Base-by-base conservation (phyloP, 2,329 filamentous ascomycete species). In the Fusarium caatingaense region DNA sequence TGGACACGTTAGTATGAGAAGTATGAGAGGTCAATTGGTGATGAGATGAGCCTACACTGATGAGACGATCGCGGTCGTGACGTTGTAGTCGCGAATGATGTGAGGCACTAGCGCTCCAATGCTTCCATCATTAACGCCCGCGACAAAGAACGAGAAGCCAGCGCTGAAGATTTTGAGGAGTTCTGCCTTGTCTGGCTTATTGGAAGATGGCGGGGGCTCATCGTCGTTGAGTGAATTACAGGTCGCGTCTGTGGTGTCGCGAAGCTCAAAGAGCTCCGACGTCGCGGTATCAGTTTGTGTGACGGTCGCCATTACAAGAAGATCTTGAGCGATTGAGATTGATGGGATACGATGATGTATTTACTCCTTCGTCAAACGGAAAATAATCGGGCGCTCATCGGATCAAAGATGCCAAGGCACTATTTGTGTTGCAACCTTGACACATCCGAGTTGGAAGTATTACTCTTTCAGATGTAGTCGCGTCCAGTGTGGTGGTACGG, bases 61-160 rank as follows among this genome's bases (percentile, higher is more conserved):
- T 1, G 86, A 82, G 7, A 87, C 81, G 28, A 84, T 80, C 23
- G 83, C 84, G 0, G 86, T 89, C 15, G 78, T 83, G 47, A 89
- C 83, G 8, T 79, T 66, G 71, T 90, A 90, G 5, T 84, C 83
- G 8, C 83, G 81, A 6, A 91, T 82, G 12, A 91, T 83, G 71
- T 91, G 89, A 0, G 89, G 89, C 3, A 91, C 85, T 16, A 92
- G 68, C 2, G 89, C 84, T 4, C 89, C 89, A 1, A 91, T 79
- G 64, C 85, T 89, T 32, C 89, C 89, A 74, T 91, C 89, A 60
- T 90, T 91, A 49, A 87, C 81, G 0, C 89, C 89, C 0, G 89
- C 88, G 30, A 89, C 87, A 72, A 91, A 90, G 79, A 91, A 91
- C 0, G 87, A 88, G 66, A 90, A 86, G 1, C 84, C 85, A 4